phyloP scores from a whole-genome alignment of 2,329 filamentous ascomycete species.

The Hypomyces rosellus region DNA sequence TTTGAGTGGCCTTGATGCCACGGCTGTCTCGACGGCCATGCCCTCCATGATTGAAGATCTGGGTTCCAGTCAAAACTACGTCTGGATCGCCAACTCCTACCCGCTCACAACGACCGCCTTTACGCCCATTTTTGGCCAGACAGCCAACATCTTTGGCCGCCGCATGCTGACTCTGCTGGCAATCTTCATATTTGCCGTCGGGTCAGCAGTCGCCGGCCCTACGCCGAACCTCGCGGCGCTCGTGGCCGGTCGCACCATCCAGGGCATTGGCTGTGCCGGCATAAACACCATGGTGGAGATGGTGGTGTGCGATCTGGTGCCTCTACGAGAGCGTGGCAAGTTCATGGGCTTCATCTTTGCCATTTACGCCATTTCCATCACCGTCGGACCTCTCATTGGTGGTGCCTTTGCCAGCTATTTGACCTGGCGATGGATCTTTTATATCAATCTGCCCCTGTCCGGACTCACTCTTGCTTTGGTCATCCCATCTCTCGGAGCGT shows the following conservation, averaged over 20 bases:
- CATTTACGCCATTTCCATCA: slow-evolving; percentile 26
- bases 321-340: slow-evolving; percentile 39
- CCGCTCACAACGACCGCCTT: too few species aligned
- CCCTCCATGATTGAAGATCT: too few species aligned
- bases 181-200: too few species aligned
- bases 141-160: too few species aligned
- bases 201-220: too few species aligned
- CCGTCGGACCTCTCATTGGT: slow-evolving; percentile 28
- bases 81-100: too few species aligned
- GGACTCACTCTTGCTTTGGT: slow-evolving; percentile 25
- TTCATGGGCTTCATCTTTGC: slow-evolving; percentile 30
- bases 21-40: too few species aligned
- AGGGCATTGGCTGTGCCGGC: slow-evolving; percentile 39
- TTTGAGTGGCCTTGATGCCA: too few species aligned
- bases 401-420: slow-evolving; percentile 21
- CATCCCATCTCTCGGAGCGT: slow-evolving; percentile 32
- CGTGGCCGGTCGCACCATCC: slow-evolving; percentile 42
- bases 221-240: slow-evolving; percentile 37
- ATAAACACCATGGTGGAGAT: slow-evolving; percentile 28
- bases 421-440: slow-evolving; percentile 43
- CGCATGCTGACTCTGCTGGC: too few species aligned
- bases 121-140: too few species aligned
- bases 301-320: slow-evolving; percentile 38
- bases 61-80: too few species aligned
- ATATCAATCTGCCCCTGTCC: slow-evolving; percentile 36